phyloP scores from a whole-genome alignment of 2,329 filamentous ascomycete genomes.

The Colletotrichum melonis region DNA sequence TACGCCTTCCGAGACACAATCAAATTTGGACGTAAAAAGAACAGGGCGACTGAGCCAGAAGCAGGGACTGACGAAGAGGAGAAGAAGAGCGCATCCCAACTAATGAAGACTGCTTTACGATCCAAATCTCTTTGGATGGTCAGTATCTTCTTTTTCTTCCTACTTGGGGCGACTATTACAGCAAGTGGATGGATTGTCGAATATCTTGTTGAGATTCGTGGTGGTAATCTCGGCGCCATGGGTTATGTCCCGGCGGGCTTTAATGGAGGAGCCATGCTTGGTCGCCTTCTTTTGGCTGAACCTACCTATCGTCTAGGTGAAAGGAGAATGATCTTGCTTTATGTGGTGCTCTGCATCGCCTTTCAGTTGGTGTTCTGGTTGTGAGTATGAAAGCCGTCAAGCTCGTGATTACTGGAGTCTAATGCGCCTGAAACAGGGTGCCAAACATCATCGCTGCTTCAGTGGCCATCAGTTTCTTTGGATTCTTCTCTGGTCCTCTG shows the following conservation, averaged over 20 bases:
- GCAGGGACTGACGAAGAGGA: background rate
- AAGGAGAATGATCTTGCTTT: slow-evolving; percentile 66
- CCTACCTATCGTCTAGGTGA: slow-evolving; percentile 70
- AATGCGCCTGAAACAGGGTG: slow-evolving; percentile 42
- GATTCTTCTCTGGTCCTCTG: slow-evolving; percentile 68
- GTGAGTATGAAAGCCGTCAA: slow-evolving; percentile 41
- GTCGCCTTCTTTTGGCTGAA: slow-evolving; percentile 67
- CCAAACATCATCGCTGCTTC: slow-evolving; percentile 61
- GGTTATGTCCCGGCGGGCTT: slow-evolving; percentile 73
- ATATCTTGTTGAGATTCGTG: slow-evolving; percentile 70
- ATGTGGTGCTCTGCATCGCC: slow-evolving; percentile 61
- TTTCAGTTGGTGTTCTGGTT: slow-evolving; percentile 72
- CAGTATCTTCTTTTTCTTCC: slow-evolving; percentile 73
- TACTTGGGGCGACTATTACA: slow-evolving; percentile 66
- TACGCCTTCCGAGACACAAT: slow-evolving; percentile 63
- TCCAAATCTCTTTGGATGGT: slow-evolving; percentile 66
- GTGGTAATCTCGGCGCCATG: slow-evolving; percentile 65
- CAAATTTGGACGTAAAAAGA: slow-evolving; percentile 37
- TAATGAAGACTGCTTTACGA: slow-evolving; percentile 58
- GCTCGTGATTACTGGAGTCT: background rate
- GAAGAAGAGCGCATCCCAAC: slow-evolving; percentile 47
- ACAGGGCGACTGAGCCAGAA: slow-evolving; percentile 39
- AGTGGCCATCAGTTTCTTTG: slow-evolving; percentile 64
- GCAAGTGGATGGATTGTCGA: slow-evolving; percentile 73
- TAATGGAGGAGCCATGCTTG: slow-evolving; percentile 67